Evolutionary conservation across 2,329 filamentous ascomycete genomes (phyloP), one percentile per base, ranked within the genome.

Genomic region (Pseudogymnoascus destructans): DNA sequence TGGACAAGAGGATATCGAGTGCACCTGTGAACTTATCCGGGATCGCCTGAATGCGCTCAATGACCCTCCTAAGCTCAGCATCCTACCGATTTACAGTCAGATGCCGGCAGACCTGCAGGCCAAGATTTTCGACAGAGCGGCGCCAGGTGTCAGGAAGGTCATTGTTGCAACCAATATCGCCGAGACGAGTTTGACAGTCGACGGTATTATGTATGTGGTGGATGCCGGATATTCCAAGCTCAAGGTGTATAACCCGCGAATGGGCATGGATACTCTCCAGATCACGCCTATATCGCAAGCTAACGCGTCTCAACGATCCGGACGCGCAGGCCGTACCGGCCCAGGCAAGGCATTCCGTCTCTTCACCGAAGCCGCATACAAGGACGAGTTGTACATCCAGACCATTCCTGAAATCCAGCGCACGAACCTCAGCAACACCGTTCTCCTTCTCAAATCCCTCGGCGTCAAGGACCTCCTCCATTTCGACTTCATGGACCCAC

Each of bases 401-500:
- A 95, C 93, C 0, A 98, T 98, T 54, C 93, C 93, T 0, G 93
- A 98, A 69, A 97, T 98, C 40, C 93, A 98, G 72, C 82, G 93
- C 15, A 98, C 93, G 0, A 98, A 97, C 66, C 80, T 98, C 1
- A 86, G 89, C 66, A 97, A 97, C 66, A 97, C 91, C 0, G 92
- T 98, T 2, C 77, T 98, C 11, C 81, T 98, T 55, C 79, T 98
- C 52, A 98, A 98, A 69, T 95, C 89, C 0, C 79, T 98, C 0
- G 93, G 93, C 0, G 92, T 98, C 15, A 92, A 89, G 68, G 91
- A 98, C 64, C 77, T 98, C 8, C 74, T 98, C 0, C 92, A 98
- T 70, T 98, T 98, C 68, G 90, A 97, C 70, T 98, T 98, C 66
- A 97, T 98, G 92, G 93, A 98, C 65, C 93, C 93, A 1, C 93